Evolutionary conservation across 768 basidiomycete species (phyloP).

Genomic region (Russula griseocarnosa): DNA sequence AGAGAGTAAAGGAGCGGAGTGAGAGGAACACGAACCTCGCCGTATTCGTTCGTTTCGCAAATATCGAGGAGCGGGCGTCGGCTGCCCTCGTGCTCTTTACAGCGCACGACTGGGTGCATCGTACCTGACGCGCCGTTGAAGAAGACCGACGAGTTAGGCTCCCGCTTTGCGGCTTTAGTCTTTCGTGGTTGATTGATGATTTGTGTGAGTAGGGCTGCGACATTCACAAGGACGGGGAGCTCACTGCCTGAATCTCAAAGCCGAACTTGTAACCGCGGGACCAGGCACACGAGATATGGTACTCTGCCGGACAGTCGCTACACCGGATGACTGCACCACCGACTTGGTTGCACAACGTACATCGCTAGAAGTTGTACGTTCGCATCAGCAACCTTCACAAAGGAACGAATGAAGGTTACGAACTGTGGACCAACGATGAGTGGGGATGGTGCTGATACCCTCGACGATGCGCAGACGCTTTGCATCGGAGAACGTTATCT

Average conservation of each 20-base stretch:
- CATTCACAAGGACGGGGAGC: constrained; percentile 32
- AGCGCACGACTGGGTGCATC: constrained; percentile 27
- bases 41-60: constrained; percentile 79
- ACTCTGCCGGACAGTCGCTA: constrained; percentile 72
- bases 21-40: constrained; percentile 54
- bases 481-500: constrained; percentile 79
- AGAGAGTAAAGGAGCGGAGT: neutral
- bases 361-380: constrained; percentile 46
- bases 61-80: constrained; percentile 73
- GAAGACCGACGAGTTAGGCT: constrained; percentile 57
- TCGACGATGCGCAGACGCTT: constrained; percentile 73
- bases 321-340: constrained; percentile 84
- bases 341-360: constrained; percentile 63
- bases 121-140: constrained; percentile 56
- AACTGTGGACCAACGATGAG: constrained; percentile 70
- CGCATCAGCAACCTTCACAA: constrained; percentile 22
- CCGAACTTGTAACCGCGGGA: constrained; percentile 77
- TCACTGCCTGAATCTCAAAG: constrained; percentile 84
- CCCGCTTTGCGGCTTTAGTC: constrained; percentile 76
- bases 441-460: constrained; percentile 71
- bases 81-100: constrained; percentile 28
- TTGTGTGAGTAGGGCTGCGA: neutral
- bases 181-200: constrained; percentile 31
- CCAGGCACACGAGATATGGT: constrained; percentile 92
- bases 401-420: constrained; percentile 33